phyloP scores from a whole-genome alignment of 768 basidiomycete species.

The Terana coerulea region DNA sequence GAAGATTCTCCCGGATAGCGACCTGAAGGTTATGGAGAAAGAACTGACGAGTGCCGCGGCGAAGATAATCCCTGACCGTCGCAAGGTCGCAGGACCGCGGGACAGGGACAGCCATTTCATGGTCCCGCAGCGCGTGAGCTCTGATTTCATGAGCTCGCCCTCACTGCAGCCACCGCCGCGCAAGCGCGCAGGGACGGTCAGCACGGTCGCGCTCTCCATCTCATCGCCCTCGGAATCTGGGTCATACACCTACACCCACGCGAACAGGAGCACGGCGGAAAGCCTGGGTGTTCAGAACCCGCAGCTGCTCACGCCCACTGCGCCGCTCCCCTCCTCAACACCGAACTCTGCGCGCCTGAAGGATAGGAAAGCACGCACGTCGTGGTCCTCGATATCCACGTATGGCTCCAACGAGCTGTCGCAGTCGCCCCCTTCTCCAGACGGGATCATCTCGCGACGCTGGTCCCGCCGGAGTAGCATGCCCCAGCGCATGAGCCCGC shows the following conservation, averaged over 20 bases:
- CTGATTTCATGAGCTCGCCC: slow-evolving; percentile 18
- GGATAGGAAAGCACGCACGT: slow-evolving; percentile 10
- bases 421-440: slow-evolving; percentile 13
- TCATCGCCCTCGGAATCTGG: slow-evolving; percentile 8
- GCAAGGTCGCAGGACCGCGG: neutral
- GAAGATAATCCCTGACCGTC: neutral
- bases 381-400: slow-evolving; percentile 15
- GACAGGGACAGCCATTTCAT: neutral
- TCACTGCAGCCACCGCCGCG: slow-evolving; percentile 30
- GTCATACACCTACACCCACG: slow-evolving; percentile 25
- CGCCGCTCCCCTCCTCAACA: slow-evolving; percentile 1
- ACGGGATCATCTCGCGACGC: slow-evolving; percentile 15
- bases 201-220: slow-evolving; percentile 13
- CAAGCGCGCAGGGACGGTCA: slow-evolving; percentile 27
- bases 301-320: slow-evolving; percentile 18
- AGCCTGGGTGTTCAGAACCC: slow-evolving; percentile 29
- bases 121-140: slow-evolving; percentile 5
- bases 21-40: slow-evolving; percentile 22
- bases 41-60: neutral
- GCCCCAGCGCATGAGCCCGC: slow-evolving; percentile 53
- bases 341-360: neutral
- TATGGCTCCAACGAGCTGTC: slow-evolving; percentile 20
- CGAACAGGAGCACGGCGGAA: slow-evolving; percentile 32
- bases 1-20: slow-evolving; percentile 38
- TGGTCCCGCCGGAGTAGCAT: slow-evolving; percentile 32